Percentiles rank a stretch among this genome's conserved stretches.
Evolutionary conservation across 441 rosid genomes (phyloP).

Genomic region (Syzygium malaccense): DNA sequence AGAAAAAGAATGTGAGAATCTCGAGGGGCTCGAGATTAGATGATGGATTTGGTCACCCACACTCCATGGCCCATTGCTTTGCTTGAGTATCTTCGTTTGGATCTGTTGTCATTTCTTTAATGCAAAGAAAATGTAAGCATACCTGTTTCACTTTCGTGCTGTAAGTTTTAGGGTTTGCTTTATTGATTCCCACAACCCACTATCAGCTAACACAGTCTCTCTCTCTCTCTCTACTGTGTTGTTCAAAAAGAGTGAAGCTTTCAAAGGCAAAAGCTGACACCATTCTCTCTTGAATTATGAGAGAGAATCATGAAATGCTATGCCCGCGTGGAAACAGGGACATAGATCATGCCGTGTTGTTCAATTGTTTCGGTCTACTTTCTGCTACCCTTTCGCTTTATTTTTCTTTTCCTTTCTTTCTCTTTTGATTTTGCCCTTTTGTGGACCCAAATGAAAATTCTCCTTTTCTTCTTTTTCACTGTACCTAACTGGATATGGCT

Average conservation of each 20-base stretch:
- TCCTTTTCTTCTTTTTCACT: neutral
- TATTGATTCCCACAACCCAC: constrained; percentile 27
- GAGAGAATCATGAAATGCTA: neutral
- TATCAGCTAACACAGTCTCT: constrained; percentile 13
- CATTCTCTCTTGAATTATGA: neutral
- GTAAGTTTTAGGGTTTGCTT: constrained; percentile 10
- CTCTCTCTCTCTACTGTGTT: constrained; percentile 10
- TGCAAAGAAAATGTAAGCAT: neutral
- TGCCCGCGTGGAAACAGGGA: neutral
- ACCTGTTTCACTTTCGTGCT: constrained; percentile 10
- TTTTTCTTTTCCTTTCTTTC: neutral
- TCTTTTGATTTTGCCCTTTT: neutral
- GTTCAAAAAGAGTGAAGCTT: constrained; percentile 18
- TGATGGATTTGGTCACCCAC: constrained; percentile 38
- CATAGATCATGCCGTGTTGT: neutral
- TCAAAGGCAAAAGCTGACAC: constrained; percentile 42
- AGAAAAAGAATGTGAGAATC: constrained; percentile 46
- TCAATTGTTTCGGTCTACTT: neutral
- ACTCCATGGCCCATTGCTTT: neutral
- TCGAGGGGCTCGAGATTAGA: constrained; percentile 30
- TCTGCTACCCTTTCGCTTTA: neutral
- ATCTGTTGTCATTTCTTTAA: neutral
- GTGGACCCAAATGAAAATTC: neutral
- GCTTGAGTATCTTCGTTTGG: neutral
- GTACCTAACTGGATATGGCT: neutral